Conservation (phyloP, 345 rosid genomes). For the Corchorus olitorius region DNA sequence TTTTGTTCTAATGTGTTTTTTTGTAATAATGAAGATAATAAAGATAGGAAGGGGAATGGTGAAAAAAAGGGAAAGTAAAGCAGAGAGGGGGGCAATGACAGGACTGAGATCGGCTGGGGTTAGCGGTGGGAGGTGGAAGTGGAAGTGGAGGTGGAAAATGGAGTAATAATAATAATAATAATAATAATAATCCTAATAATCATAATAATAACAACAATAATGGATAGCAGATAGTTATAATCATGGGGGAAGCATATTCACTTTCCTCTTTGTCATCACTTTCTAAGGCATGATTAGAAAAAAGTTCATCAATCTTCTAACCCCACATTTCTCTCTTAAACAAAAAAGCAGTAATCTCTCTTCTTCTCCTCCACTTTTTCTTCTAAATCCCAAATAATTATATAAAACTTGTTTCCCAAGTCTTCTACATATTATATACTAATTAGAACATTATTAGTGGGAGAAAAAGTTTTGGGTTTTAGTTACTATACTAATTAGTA, state of each 20-base stretch:
- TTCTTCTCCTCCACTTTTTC: conserved; percentile 18
- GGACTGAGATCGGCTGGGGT: conserved; percentile 45
- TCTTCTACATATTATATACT: conserved; percentile 25
- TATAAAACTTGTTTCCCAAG: conserved; percentile 42
- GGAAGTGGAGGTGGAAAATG: conserved; percentile 47
- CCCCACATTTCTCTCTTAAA: conserved; percentile 19
- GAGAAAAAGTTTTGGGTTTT: neutral
- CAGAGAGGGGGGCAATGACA: conserved; percentile 31
- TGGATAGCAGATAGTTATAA: conserved; percentile 56
- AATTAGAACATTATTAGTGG: neutral
- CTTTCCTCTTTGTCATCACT: conserved; percentile 86
- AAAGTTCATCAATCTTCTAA: conserved; percentile 60
- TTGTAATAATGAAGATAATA: neutral
- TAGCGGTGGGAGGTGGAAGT: conserved; percentile 59
- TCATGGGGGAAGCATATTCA: conserved; percentile 69
- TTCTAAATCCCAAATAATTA: conserved; percentile 3
- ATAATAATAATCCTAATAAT: neutral
- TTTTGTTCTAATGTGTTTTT: conserved; percentile 3
- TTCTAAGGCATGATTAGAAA: conserved; percentile 83
- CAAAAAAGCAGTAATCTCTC: conserved; percentile 33
- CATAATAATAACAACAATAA: conserved; percentile 35
- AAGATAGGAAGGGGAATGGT: conserved; percentile 5
- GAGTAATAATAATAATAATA: neutral
- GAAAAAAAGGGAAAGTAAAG: conserved; percentile 17
- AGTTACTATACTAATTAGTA: too few relatives aligned